These are phyloP conservation scores for Chrysanthemum lavandulifolium DNA, from an alignment of 129 eudicot species.

Conservation along the genomic window DNA sequence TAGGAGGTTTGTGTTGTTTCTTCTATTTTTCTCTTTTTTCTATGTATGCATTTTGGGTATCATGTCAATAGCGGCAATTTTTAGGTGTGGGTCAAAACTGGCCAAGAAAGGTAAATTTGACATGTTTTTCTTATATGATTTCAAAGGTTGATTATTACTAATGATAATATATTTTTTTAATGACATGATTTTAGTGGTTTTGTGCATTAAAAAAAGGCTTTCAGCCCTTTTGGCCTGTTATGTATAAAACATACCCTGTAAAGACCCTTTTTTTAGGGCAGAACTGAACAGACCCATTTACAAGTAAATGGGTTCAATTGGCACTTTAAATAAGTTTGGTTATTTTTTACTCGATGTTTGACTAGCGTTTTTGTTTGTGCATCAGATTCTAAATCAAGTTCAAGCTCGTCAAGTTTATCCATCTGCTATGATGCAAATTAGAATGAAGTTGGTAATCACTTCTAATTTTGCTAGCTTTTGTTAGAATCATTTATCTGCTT, in stretches of 20 bases:
- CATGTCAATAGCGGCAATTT: not conserved
- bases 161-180: too few species aligned
- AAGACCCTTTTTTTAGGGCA: too few species aligned
- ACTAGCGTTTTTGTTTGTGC: constrained; percentile 16
- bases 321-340: not conserved
- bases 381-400: constrained; percentile 45
- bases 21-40: not conserved
- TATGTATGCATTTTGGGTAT: not conserved
- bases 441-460: constrained; percentile 27
- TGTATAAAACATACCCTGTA: not conserved
- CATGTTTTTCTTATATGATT: too few species aligned
- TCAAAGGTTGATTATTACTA: too few species aligned
- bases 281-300: not conserved
- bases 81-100: not conserved
- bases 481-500: constrained; percentile 21
- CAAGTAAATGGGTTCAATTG: constrained; percentile 4
- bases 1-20: constrained; percentile 47
- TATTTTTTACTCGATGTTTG: not conserved
- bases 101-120: too few species aligned
- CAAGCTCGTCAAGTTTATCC: constrained; percentile 43
- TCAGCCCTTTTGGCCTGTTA: not conserved
- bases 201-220: not conserved
- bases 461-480: constrained; percentile 15
- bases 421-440: constrained; percentile 50
- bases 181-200: not conserved